Conservation (phyloP, 345 rosid genomes). For the Isatis tinctoria region DNA sequence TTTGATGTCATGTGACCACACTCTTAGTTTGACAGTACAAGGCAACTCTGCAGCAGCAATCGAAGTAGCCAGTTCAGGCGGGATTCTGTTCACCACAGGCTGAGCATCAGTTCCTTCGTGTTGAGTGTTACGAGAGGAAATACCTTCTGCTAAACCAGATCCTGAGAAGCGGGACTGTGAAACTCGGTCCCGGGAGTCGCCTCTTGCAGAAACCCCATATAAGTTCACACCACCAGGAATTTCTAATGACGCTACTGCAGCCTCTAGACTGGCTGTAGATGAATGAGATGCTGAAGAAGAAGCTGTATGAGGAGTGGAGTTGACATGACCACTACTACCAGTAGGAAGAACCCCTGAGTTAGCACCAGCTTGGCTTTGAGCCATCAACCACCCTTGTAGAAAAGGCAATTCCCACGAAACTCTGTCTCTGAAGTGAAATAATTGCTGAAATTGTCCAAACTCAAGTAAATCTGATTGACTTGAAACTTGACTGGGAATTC, state of each 20-base stretch:
- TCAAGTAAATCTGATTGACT: slow-evolving; percentile 37
- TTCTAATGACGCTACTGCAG: slow-evolving; percentile 46
- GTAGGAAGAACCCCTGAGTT: slow-evolving; percentile 41
- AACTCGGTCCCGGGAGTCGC: slow-evolving; percentile 35
- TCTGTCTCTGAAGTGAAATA: slow-evolving; percentile 53
- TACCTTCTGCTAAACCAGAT: slow-evolving; percentile 43
- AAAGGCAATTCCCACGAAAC: slow-evolving; percentile 67
- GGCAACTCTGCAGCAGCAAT: slow-evolving; percentile 94
- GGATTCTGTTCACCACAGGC: slow-evolving; percentile 58
- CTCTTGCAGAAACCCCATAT: slow-evolving; percentile 49
- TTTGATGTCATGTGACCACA: slow-evolving; percentile 81
- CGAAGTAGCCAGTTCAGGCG: slow-evolving; percentile 71
- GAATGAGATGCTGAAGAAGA: slow-evolving; percentile 35
- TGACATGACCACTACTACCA: slow-evolving; percentile 37
- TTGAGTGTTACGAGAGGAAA: slow-evolving; percentile 29
- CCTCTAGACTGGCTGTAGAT: slow-evolving; percentile 43
- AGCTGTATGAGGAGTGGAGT: slow-evolving; percentile 32
- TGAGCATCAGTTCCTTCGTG: slow-evolving; percentile 43
- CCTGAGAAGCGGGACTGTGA: slow-evolving; percentile 41
- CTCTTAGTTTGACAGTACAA: slow-evolving; percentile 86
- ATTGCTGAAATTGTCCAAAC: slow-evolving; percentile 49
- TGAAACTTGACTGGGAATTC: slow-evolving; percentile 22
- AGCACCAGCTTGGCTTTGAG: slow-evolving; percentile 60
- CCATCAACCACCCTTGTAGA: slow-evolving; percentile 77
- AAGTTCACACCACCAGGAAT: slow-evolving; percentile 48